Base-by-base conservation (phyloP, 441 rosid genomes). In the Capsella rubella region DNA sequence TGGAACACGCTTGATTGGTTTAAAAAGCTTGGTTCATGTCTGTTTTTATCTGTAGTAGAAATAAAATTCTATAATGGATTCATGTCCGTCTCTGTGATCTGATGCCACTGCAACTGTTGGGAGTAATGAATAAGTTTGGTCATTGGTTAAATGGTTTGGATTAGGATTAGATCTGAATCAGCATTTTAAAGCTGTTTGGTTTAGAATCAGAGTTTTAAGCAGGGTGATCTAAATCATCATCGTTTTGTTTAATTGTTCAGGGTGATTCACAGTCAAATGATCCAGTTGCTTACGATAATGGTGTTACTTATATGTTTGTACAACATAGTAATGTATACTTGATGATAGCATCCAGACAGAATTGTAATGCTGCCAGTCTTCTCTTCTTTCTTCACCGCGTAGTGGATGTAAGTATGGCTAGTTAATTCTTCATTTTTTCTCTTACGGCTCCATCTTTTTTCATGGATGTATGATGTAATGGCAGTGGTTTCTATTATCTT, bases 241-340 rank as follows among this genome's bases (percentile, higher is more conserved):
- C 1, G 31, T 59, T 37, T 52, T 67, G n/a, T 28, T 11, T 25
- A 40, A 29, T 39, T 15, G 35, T 76, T 46, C 78, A 94, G 98
- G 99, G 97, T 52, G 98, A 95, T 89, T 90, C 91, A 62, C 91
- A 91, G 75, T 88, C 96, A 1, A 97, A 89, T 80, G 91, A 92
- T 85, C 99, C 99, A 13, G 98, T 95, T 29, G 96, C 90, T 60
- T 89, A 93, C 61, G 99, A 95, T 64, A 87, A 91, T 78, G 99
- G 99, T 59, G 95, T 92, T 45, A 85, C 93, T 4, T 95, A 95
- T 79, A 82, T 95, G 96, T 95, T 88, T 77, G 82, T 95, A 53
- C 97, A 89, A 61, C 98, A 95, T 82, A 89, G 85, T 81, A 95
- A 92, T 59, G 82, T 95, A 29, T 95, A 95, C 81, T 82, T 95